Base-by-base conservation (phyloP, 202 grass and related monocot species). In the Dendrocalamus latiflorus region DNA sequence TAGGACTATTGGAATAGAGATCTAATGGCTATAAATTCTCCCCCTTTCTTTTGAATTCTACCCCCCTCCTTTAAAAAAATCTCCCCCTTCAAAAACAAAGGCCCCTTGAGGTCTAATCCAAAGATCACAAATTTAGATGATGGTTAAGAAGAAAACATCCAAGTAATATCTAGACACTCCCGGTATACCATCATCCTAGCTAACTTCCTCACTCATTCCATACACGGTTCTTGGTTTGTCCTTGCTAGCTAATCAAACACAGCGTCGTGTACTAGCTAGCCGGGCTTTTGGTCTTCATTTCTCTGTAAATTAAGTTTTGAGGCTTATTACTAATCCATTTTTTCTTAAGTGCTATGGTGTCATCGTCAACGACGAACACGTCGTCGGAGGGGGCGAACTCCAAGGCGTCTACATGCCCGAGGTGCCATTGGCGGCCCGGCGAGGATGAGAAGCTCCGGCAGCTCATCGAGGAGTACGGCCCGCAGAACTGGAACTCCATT, bases 401-500 rank as follows among this genome's bases (percentile, higher is more conserved):
- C 6, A 63, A 8, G 60, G 26, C 60, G 1, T 81, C 85, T 5
- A 61, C 78, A 6, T 95, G 90, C 74, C 88, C 76, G 14, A 87
- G 90, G 50, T 88, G 90, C 3, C 93, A 95, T 62, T 95, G 93
- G 93, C 77, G 93, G 21, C 93, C 93, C 22, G 76, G 88, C 18
- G 93, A 95, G 69, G 93, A 95, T 54, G 88, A 95, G 71, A 92
- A 90, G 86, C 76, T 95, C 28, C 73, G 77, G 53, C 75, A 89
- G 84, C 83, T 95, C 2, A 88, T 95, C 3, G 83, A 90, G 16
- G 71, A 90, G 88, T 77, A 90, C 58, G 93, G 93, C 6, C 88
- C 93, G 0, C 93, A 95, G 88, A 95, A 92, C 80, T 95, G 93
- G 93, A 95, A 95, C 47, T 95, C 88, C 4, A 95, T 95, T 68